phyloP scores from a whole-genome alignment of 192 early-diverging fungal species.

The Tieghemiomyces parasiticus region DNA sequence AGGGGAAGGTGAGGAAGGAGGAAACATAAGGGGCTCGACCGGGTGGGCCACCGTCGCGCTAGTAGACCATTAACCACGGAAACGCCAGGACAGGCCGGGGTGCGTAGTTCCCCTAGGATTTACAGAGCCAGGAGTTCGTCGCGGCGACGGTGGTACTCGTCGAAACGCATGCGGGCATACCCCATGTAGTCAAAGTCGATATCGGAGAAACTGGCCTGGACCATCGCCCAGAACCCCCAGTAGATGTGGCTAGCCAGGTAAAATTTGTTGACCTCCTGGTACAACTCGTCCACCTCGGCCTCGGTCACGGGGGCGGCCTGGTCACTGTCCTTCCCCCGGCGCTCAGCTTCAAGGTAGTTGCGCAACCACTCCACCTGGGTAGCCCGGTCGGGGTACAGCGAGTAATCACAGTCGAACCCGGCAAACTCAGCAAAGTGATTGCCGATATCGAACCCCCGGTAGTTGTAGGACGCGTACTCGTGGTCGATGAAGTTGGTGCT shows the following conservation, averaged over 20 bases:
- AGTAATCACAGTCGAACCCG: slow-evolving; percentile 94
- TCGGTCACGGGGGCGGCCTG: slow-evolving; percentile 16
- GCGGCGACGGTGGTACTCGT: slow-evolving; percentile 52
- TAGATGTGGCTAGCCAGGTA: slow-evolving; percentile 84
- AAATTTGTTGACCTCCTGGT: slow-evolving; percentile 66
- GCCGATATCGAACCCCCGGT: slow-evolving; percentile 85
- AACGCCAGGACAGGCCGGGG: too few species aligned
- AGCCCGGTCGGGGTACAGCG: slow-evolving; percentile 54
- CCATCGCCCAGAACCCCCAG: slow-evolving; percentile 71
- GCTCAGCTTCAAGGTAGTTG: slow-evolving; percentile 39
- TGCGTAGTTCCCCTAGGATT: too few species aligned
- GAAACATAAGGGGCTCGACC: too few species aligned
- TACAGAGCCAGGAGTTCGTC: slow-evolving; percentile 26
- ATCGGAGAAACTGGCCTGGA: slow-evolving; percentile 77
- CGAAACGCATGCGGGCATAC: slow-evolving; percentile 68
- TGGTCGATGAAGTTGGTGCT: slow-evolving; percentile 80
- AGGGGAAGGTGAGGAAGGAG: too few species aligned
- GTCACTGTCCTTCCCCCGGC: too few species aligned
- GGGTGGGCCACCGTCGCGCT: too few species aligned
- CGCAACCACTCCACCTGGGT: slow-evolving; percentile 63
- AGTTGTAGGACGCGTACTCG: slow-evolving; percentile 76
- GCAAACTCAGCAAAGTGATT: slow-evolving; percentile 94
- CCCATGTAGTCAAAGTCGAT: slow-evolving; percentile 92
- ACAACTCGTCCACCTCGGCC: slow-evolving; percentile 44
- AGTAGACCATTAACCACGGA: too few species aligned